phyloP scores from a whole-genome alignment of 176 grass and related monocot species.

The Lolium rigidum region DNA sequence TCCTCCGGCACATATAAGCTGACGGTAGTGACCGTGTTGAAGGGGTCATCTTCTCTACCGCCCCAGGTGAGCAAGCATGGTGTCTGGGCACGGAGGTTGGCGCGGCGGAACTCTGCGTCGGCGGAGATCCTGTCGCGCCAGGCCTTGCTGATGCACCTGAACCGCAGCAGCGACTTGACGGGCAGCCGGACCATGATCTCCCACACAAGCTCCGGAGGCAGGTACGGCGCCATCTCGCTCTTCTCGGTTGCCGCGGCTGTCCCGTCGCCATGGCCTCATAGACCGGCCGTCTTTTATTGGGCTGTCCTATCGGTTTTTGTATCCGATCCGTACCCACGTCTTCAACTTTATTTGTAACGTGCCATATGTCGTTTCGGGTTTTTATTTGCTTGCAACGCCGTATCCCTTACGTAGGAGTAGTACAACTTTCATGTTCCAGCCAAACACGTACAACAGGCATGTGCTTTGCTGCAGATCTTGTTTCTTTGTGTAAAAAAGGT shows the following conservation, averaged over 20 bases:
- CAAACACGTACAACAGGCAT: not conserved
- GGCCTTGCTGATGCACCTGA: not conserved
- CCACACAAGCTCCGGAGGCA: not conserved
- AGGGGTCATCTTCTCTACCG: accelerated
- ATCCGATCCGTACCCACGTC: not conserved
- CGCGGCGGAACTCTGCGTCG: not conserved
- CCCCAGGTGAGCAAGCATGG: not conserved
- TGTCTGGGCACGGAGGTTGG: not conserved
- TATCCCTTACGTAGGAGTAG: no score
- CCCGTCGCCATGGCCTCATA: not conserved
- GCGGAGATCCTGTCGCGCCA: not conserved
- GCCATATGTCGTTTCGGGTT: no score
- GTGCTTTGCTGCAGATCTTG: no score
- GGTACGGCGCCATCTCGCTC: not conserved
- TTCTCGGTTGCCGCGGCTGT: not conserved
- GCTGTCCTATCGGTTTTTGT: not conserved
- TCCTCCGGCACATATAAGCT: not conserved
- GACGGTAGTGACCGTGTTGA: not conserved
- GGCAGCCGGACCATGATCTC: not conserved
- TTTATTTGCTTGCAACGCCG: no score
- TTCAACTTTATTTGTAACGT: no score
- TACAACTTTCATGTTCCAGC: not conserved
- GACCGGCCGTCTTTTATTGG: no score
- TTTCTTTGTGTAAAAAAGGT: no score
- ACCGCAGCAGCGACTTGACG: slow-evolving; percentile 4